A percentile compares a stretch with the other conserved stretches of the same genome.
These are phyloP conservation scores for Ophiobolus disseminans DNA, from an alignment of 2,329 filamentous ascomycete species.

Conservation along the genomic window DNA sequence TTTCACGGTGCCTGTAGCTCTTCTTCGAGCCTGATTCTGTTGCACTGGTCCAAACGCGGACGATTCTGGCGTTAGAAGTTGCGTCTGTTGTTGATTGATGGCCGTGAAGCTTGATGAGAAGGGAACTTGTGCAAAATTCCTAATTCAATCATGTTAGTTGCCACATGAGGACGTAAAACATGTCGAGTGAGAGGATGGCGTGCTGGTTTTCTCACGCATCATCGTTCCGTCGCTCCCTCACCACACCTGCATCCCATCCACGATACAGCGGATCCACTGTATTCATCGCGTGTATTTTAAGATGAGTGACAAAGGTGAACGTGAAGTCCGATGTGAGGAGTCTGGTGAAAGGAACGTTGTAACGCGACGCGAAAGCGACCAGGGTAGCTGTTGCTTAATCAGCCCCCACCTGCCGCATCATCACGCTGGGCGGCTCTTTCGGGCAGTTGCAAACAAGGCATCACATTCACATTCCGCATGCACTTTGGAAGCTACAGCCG, in stretches of 20 bases:
- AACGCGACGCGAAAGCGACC: conserved; percentile 7
- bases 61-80: conserved; percentile 17
- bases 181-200: conserved; percentile 13
- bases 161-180: conserved; percentile 1
- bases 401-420: conserved; percentile 24
- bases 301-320: no score
- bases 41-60: conserved; percentile 6
- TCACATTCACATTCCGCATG: conserved; percentile 21
- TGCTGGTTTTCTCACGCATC: conserved; percentile 35
- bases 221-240: conserved; percentile 8
- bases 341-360: conserved; percentile 2
- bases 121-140: background rate
- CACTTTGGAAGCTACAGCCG: conserved; percentile 1
- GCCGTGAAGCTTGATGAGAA: conserved; percentile 33
- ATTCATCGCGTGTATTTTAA: conserved; percentile 5
- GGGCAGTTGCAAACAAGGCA: conserved; percentile 27
- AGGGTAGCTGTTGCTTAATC: conserved; percentile 21
- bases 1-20: background rate
- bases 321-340: background rate
- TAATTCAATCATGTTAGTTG: conserved; percentile 3
- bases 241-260: conserved; percentile 7
- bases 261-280: conserved; percentile 6
- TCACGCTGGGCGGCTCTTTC: conserved; percentile 27
- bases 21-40: conserved; percentile 10
- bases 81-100: conserved; percentile 26